Evolutionary conservation across 805 yeast genomes (phyloP), one percentile per base, ranked within the genome.

Genomic region (Schwanniomyces occidentalis): DNA sequence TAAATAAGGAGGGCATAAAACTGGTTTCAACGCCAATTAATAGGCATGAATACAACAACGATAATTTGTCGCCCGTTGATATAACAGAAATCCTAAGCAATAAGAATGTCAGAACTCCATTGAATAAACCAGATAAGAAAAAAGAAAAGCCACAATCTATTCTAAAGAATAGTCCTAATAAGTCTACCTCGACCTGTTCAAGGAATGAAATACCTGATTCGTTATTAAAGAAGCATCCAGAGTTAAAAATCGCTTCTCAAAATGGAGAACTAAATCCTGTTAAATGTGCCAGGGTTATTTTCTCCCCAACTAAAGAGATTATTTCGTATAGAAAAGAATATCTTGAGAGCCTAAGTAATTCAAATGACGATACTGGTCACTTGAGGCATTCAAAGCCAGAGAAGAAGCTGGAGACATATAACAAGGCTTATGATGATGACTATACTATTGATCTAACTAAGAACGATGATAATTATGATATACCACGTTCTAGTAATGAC

Each of bases 281-380:
- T 4, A 60, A 56, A 37, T 59, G 52, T 3, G 58, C 65, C 4
- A 52, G 51, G 18, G 64, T 63, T 1, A 38, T 61, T 4, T 53
- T 65, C 33, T 60, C 69, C 3, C 71, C 71, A 7, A 53, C 61
- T 18, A 61, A 60, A 28, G 56, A 55, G 30, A 45, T 45, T 6
- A 14, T 39, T 6, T 34, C 40, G 17, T 41, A 27, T 26, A 25
- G 32, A 45, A 48, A 27, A 35, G 60, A 55, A 23, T 45, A 50
- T 30, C 50, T 46, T 16, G 49, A 46, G 8, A 42, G 35, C n/a
- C 12, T 9, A 3, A 17, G 23, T 18, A 22, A 27, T 12, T 17
- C 30, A 2, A 22, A 27, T 10, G 30, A 27, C n/a, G 30, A 27
- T 17, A 12, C 22, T 12, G 18, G 30, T 16, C 30, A 27, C 18